Evolutionary conservation across 2,329 filamentous ascomycete species (phyloP), one percentile per base, ranked within the genome.

Genomic region (Colletotrichum echinochloae): DNA sequence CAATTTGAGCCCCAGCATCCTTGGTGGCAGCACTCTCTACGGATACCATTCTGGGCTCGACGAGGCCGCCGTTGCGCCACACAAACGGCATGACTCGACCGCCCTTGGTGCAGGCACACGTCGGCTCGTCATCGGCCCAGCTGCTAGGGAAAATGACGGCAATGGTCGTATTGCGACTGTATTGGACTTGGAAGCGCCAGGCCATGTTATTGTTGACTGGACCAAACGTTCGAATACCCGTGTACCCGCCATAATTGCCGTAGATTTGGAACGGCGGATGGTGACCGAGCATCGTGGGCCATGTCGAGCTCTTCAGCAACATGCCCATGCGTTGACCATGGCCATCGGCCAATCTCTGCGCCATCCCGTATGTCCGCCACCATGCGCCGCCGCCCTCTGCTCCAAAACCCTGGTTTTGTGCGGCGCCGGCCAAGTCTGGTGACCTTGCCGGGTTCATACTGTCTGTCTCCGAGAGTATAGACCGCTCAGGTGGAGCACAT

Each of bases 401-500:
- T 76, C 73, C 1, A 82, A 74, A 0, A 79, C 78, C 7, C 71
- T n/a, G n/a, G 75, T 20, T 66, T 74, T 1, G n/a, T n/a, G 79
- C 78, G 7, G 80, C 79, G 0, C 72, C 69, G 1, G 73, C 73
- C 5, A 81, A 49, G 2, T 70, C 62, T 23, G 65, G 62, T 3
- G 70, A 59, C 12, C 49, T 69, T 16, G 28, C 9, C 0, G 77
- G 75, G 9, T 74, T 77, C 14, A 76, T 78, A 1, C 79, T 79
- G 5, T 78, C 76, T 1, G n/a, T n/a, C n/a, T n/a, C n/a, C 74
- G 73, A 0, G 86, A 85, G 62, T 83, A 83, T 3, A 88, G 78
- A 0, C 81, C 85, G 70, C 83, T 86, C 0, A 87, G 78, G 67
- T 86, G 85, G 0, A 84, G 86, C 5, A 87, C 79, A 60, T 87